Evolutionary conservation across 2,329 filamentous ascomycete genomes (phyloP), one percentile per base, ranked within the genome.

Genomic region (Paecilomyces sp.): DNA sequence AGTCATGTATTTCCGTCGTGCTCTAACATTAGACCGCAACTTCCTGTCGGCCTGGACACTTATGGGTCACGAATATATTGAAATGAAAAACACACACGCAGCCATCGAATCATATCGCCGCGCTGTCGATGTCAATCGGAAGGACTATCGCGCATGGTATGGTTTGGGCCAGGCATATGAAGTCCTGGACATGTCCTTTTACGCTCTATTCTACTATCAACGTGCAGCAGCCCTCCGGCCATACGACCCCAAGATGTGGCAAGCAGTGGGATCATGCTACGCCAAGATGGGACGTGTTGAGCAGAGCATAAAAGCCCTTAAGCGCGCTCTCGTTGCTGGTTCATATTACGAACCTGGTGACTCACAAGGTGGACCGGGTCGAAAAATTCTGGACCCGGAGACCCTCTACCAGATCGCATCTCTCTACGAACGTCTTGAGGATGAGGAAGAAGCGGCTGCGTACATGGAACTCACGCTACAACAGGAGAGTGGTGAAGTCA

Each of bases 161-260:
- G 94, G 94, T 34, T 82, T 99, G 0, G 94, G 94, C 0, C 93
- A 97, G 73, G 95, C 94, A 1, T 99, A 99, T 70, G 94, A 99
- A 74, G 90, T 99, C 66, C 84, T 99, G 8, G 94, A 99, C 76
- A 97, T 97, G 91, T 91, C 96, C 71, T 92, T 92, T 52, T 99
- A 99, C 73, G 92, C 93, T 0, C 79, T 99, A 0, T 97, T 94
- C 84, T 99, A 99, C 76, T 97, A 96, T 79, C 95, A 97, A 71
- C 91, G 94, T 59, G 94, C 94, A 0, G 93, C 93, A 0, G 91
- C 92, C 0, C 80, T 99, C 1, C 86, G 92, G n/a, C 92, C 93
- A 0, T 97, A 93, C 82, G 94, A 99, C 67, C 91, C 92, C 0
- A 97, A 97, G 75, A 96, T 99, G 90, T 99, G 94, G 94, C 89